Evolutionary conservation across 768 basidiomycete genomes (phyloP).

Genomic region (Boletus eberwhitei): DNA sequence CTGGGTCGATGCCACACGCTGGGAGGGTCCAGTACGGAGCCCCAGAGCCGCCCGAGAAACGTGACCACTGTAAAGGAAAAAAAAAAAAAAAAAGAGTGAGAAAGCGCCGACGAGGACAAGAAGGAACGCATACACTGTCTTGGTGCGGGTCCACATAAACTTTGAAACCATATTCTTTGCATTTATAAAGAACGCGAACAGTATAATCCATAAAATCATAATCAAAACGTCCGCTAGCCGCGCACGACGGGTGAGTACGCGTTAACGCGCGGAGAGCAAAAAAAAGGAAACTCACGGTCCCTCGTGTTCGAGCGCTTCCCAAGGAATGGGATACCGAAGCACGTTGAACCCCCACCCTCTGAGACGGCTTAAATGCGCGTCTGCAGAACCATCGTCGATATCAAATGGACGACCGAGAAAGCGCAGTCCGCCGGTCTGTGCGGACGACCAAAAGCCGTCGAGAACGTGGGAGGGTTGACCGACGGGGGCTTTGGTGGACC

Average conservation of each 20-base stretch:
- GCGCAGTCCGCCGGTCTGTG: slow-evolving; percentile 62
- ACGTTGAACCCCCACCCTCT: slow-evolving; percentile 93
- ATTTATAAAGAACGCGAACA: slow-evolving; percentile 80
- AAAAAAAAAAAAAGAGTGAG: not conserved
- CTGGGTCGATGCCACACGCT: slow-evolving; percentile 88
- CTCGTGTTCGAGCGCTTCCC: slow-evolving; percentile 92
- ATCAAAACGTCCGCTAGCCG: slow-evolving; percentile 79
- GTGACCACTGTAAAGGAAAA: slow-evolving; percentile 88
- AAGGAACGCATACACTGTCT: slow-evolving; percentile 65
- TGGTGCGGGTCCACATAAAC: slow-evolving; percentile 97
- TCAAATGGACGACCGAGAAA: slow-evolving; percentile 80
- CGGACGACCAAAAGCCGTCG: slow-evolving; percentile 80
- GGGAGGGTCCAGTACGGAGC: slow-evolving; percentile 92
- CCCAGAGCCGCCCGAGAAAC: slow-evolving; percentile 91
- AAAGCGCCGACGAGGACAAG: not conserved
- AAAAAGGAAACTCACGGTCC: slow-evolving; percentile 75
- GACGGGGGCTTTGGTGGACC: slow-evolving; percentile 81
- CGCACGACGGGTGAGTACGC: not conserved
- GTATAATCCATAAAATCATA: slow-evolving; percentile 91
- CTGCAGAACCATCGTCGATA: slow-evolving; percentile 80
- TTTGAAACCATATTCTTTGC: slow-evolving; percentile 88
- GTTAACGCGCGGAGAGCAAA: no score
- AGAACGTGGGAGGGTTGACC: slow-evolving; percentile 64
- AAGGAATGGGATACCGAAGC: slow-evolving; percentile 79
- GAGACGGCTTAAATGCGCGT: slow-evolving; percentile 82